Percentiles rank a stretch among this genome's conserved stretches.
These are phyloP conservation scores for Bimuria novae-zelandiae DNA, from an alignment of 2,329 filamentous ascomycete species.

Conservation along the genomic window DNA sequence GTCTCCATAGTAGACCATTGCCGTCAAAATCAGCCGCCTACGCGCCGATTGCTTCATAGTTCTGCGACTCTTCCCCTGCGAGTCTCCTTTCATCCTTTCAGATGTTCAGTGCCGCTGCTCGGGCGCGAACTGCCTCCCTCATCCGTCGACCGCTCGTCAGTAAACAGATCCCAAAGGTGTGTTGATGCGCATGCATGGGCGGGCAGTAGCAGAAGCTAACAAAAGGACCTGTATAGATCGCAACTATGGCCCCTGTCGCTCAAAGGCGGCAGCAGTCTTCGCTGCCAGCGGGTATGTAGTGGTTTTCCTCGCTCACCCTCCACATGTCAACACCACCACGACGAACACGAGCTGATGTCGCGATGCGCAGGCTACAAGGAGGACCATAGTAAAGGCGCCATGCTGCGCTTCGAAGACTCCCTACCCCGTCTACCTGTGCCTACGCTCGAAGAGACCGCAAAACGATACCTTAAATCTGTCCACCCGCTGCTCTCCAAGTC, in stretches of 20 bases:
- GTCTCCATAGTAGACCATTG: slow-evolving; percentile 17
- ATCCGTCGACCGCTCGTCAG: slow-evolving; percentile 39
- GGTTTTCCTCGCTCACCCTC: slow-evolving; percentile 6
- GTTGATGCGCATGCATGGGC: slow-evolving; percentile 7
- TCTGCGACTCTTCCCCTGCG: slow-evolving; percentile 15
- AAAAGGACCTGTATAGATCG: slow-evolving; percentile 25
- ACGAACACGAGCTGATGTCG: slow-evolving; percentile 5
- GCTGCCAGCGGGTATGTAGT: slow-evolving; percentile 51
- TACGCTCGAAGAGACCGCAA: slow-evolving; percentile 79
- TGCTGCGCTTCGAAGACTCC: slow-evolving; percentile 86
- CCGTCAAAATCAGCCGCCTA: slow-evolving; percentile 24
- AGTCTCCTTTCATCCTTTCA: slow-evolving; percentile 21
- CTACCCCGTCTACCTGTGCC: slow-evolving; percentile 79
- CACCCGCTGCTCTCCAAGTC: slow-evolving; percentile 71
- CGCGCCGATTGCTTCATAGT: background rate
- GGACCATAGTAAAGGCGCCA: slow-evolving; percentile 76
- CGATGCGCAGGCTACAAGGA: slow-evolving; percentile 70
- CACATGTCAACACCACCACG: slow-evolving; percentile 18
- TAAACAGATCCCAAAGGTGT: slow-evolving; percentile 39
- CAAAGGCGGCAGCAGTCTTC: slow-evolving; percentile 49
- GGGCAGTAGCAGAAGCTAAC: background rate
- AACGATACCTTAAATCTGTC: slow-evolving; percentile 79
- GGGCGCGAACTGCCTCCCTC: slow-evolving; percentile 45
- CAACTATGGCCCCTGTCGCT: slow-evolving; percentile 40
- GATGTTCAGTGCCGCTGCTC: slow-evolving; percentile 49